phyloP scores from a whole-genome alignment of 257 asterid genomes.

The Jacaranda mimosifolia region DNA sequence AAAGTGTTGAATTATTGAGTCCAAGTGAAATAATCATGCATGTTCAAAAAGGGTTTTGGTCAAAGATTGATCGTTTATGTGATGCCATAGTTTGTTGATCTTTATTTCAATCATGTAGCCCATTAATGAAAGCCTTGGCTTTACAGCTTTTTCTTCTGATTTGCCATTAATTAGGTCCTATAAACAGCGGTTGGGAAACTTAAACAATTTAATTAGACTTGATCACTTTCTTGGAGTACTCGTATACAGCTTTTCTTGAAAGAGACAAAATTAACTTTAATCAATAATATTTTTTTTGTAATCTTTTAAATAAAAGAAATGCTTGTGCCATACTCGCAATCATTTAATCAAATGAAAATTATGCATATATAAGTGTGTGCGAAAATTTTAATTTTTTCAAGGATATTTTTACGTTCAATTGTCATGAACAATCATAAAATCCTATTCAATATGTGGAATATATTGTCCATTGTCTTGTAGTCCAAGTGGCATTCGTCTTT shows the following conservation, averaged over 20 bases:
- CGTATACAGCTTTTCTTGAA: too few relatives aligned
- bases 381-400: too few relatives aligned
- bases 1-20: constrained; percentile 47
- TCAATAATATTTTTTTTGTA: neutral
- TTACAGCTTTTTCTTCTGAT: constrained; percentile 40
- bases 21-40: neutral
- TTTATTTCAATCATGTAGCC: constrained; percentile 36
- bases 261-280: neutral
- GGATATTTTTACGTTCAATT: too few relatives aligned
- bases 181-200: neutral
- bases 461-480: too few relatives aligned
- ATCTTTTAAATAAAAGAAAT: too few relatives aligned
- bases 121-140: constrained; percentile 19
- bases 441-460: too few relatives aligned
- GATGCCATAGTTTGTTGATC: constrained; percentile 23
- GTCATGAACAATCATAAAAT: too few relatives aligned
- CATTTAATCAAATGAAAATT: too few relatives aligned
- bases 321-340: too few relatives aligned
- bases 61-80: constrained; percentile 44
- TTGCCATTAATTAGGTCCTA: constrained; percentile 34
- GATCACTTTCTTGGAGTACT: constrained; percentile 1
- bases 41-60: constrained; percentile 43
- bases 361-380: too few relatives aligned
- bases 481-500: too few relatives aligned
- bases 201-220: neutral